A percentile compares a stretch with the other conserved stretches of the same genome.
phyloP scores from a whole-genome alignment of 208 protist species.

The Trypanosoma boissoni region DNA sequence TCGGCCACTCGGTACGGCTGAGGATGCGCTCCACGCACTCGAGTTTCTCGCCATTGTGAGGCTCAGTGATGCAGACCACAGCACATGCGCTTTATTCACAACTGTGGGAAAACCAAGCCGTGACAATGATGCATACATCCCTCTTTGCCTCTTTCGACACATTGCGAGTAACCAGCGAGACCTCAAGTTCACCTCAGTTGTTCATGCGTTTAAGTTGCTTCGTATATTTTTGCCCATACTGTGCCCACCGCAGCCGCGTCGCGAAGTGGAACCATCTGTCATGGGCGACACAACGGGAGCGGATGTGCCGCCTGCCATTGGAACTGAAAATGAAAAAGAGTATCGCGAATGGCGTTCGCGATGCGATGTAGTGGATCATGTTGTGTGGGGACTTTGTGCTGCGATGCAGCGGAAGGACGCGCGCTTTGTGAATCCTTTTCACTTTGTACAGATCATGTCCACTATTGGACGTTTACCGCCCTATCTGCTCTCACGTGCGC shows the following conservation, averaged over 20 bases:
- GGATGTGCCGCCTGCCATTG: background rate
- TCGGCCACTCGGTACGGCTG: constrained; percentile 26
- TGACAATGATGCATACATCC: constrained; percentile 13
- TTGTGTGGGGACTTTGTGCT: constrained; percentile 44
- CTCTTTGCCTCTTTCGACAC: constrained; percentile 28
- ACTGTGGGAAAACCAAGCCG: background rate
- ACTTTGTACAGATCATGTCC: constrained; percentile 71
- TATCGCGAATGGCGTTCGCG: constrained; percentile 28
- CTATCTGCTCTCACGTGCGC: constrained; percentile 33
- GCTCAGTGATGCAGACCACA: constrained; percentile 31
- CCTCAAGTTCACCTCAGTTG: constrained; percentile 65
- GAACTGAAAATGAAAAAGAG: background rate
- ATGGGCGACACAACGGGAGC: background rate
- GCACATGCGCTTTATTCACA: constrained; percentile 5
- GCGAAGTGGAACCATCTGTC: background rate
- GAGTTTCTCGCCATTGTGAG: constrained; percentile 51
- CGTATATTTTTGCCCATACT: constrained; percentile 59
- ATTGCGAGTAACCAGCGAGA: constrained; percentile 31
- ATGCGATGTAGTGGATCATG: constrained; percentile 38
- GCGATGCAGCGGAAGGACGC: constrained; percentile 49
- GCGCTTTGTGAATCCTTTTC: constrained; percentile 63
- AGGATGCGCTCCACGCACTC: constrained; percentile 60
- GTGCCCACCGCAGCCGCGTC: constrained; percentile 27
- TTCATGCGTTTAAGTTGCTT: constrained; percentile 67
- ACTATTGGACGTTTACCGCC: constrained; percentile 54